Percentiles rank a stretch among this genome's conserved stretches.
phyloP scores from a whole-genome alignment of 2,329 filamentous ascomycete species.

The Helminthosporium solani region DNA sequence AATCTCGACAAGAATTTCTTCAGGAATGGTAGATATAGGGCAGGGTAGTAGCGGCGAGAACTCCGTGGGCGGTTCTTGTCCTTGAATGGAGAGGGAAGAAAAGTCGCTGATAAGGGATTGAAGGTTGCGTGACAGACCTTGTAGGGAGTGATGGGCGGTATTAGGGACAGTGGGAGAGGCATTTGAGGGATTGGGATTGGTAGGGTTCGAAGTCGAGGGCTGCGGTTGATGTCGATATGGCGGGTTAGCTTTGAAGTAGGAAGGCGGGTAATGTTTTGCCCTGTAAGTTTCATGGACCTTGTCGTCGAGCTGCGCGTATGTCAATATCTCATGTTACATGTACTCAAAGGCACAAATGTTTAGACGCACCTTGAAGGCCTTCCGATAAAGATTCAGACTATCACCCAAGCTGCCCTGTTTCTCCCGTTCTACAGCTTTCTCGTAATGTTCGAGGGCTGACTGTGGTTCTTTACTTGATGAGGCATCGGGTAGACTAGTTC shows the following conservation, averaged over 20 bases:
- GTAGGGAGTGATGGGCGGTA: constrained; percentile 58
- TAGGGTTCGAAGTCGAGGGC: constrained; percentile 39
- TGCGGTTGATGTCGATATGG: constrained; percentile 10
- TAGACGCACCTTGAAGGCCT: constrained; percentile 73
- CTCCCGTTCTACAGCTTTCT: constrained; percentile 87
- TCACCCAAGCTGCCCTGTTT: constrained; percentile 82
- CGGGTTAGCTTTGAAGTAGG: constrained; percentile 51
- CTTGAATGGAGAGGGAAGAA: constrained; percentile 66
- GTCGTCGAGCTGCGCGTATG: constrained; percentile 67
- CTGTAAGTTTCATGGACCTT: constrained; percentile 83
- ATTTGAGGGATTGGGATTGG: constrained; percentile 49
- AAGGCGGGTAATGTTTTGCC: constrained; percentile 82
- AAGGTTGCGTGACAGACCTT: constrained; percentile 57
- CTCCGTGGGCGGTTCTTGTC: constrained; percentile 67
- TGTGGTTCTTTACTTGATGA: constrained; percentile 54
- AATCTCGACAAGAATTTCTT: constrained; percentile 82
- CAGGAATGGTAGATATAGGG: constrained; percentile 73
- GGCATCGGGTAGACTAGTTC: constrained; percentile 40
- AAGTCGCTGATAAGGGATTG: constrained; percentile 76
- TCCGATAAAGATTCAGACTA: constrained; percentile 82
- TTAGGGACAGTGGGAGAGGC: constrained; percentile 54
- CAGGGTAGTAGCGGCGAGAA: constrained; percentile 74
- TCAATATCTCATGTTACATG: neutral
- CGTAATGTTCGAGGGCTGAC: constrained; percentile 89
- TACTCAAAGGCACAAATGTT: neutral